Evolutionary conservation across 352 stramenopile species (phyloP).

Genomic region (Pythium volutum): DNA sequence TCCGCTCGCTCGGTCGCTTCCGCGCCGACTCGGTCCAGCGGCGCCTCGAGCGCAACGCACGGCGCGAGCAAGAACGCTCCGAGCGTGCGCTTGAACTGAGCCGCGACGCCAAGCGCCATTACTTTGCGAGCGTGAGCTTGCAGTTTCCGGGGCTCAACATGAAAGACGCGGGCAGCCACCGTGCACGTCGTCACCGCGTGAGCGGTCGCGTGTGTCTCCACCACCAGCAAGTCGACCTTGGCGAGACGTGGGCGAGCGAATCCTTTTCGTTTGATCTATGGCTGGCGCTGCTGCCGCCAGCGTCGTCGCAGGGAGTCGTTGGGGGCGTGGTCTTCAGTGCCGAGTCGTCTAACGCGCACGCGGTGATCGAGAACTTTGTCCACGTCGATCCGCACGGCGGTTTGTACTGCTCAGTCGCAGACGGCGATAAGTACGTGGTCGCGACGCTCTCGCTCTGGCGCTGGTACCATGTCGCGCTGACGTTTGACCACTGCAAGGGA

Average conservation of each 20-base stretch:
- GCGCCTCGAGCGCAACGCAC: not conserved
- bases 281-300: not conserved
- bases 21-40: not conserved
- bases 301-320: not conserved
- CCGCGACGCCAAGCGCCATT: not conserved
- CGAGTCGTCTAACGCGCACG: not conserved
- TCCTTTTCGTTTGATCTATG: not conserved
- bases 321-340: not conserved
- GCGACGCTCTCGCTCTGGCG: not conserved
- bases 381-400: not conserved
- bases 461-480: not conserved
- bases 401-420: not conserved
- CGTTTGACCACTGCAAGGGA: not conserved
- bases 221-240: not conserved
- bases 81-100: not conserved
- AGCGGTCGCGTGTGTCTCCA: not conserved
- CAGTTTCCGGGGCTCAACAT: not conserved
- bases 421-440: not conserved
- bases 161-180: no score
- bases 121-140: not conserved
- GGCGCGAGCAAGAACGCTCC: not conserved
- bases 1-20: not conserved
- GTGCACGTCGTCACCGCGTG: not conserved
- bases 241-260: not conserved
- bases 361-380: not conserved